A percentile compares a stretch with the other conserved stretches of the same genome.
Conservation (phyloP, 768 basidiomycete species). For the Lyophyllum decastes region DNA sequence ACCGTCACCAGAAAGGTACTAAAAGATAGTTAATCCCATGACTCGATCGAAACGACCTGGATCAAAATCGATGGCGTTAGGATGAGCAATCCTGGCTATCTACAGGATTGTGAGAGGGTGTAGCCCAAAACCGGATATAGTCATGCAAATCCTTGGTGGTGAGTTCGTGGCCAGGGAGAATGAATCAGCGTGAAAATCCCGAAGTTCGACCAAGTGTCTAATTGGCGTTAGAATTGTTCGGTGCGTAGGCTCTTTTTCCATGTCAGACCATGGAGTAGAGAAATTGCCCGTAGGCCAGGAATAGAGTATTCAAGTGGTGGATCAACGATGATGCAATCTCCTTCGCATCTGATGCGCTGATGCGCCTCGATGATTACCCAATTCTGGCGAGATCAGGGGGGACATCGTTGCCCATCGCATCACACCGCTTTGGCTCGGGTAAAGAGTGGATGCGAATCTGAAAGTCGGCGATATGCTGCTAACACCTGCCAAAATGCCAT, state of each 20-base stretch:
- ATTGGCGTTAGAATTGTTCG: background rate
- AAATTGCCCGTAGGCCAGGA: too few species aligned
- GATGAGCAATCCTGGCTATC: background rate
- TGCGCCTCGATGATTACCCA: too few species aligned
- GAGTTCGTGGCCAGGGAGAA: background rate
- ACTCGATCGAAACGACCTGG: background rate
- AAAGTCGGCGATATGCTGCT: too few species aligned
- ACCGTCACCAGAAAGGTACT: background rate
- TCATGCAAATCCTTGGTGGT: background rate
- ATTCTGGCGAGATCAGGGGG: too few species aligned
- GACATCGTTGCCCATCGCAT: too few species aligned
- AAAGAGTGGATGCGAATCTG: background rate
- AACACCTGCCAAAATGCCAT: background rate
- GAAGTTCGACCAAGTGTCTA: background rate
- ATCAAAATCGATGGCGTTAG: too few species aligned
- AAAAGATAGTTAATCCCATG: background rate
- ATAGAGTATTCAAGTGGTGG: too few species aligned
- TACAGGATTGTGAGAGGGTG: background rate
- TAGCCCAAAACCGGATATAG: background rate
- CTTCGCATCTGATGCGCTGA: conserved; percentile 3
- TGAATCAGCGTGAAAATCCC: background rate
- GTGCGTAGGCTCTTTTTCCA: too few species aligned
- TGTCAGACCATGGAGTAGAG: background rate
- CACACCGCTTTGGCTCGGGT: background rate
- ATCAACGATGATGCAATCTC: background rate